Conservation (phyloP, 805 yeast genomes). For the Yarrowia osloensis region DNA sequence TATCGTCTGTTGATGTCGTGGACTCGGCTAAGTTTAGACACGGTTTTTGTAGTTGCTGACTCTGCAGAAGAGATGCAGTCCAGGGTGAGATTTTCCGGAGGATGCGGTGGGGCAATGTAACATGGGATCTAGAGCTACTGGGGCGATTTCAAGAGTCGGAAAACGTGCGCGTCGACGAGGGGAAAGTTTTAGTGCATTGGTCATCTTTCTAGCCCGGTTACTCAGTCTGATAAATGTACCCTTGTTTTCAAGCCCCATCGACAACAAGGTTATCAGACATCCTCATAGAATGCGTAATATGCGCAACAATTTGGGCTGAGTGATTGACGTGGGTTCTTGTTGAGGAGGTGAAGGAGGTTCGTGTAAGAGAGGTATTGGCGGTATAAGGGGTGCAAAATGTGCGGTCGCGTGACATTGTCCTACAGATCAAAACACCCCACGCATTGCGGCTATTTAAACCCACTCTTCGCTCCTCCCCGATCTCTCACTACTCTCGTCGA, state of each 20-base stretch:
- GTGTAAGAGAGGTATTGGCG: too few species aligned
- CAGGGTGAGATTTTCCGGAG: constrained; percentile 14
- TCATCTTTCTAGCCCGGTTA: neutral
- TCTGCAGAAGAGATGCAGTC: neutral
- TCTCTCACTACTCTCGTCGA: neutral
- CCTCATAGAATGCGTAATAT: neutral
- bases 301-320: constrained; percentile 13
- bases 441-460: too few species aligned
- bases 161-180: neutral
- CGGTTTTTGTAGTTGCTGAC: neutral
- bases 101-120: neutral
- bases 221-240: neutral
- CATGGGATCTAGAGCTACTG: neutral
- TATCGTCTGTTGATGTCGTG: too few species aligned
- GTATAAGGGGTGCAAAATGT: too few species aligned
- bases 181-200: neutral
- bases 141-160: neutral
- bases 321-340: neutral
- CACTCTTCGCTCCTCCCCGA: too few species aligned
- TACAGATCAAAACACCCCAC: too few species aligned
- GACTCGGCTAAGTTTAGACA: neutral
- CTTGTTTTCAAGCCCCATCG: neutral
- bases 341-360: too few species aligned
- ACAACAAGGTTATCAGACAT: constrained; percentile 24
- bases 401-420: too few species aligned